Conservation (phyloP, 1,284 basidiomycete species). For the Golubevia sp. region DNA sequence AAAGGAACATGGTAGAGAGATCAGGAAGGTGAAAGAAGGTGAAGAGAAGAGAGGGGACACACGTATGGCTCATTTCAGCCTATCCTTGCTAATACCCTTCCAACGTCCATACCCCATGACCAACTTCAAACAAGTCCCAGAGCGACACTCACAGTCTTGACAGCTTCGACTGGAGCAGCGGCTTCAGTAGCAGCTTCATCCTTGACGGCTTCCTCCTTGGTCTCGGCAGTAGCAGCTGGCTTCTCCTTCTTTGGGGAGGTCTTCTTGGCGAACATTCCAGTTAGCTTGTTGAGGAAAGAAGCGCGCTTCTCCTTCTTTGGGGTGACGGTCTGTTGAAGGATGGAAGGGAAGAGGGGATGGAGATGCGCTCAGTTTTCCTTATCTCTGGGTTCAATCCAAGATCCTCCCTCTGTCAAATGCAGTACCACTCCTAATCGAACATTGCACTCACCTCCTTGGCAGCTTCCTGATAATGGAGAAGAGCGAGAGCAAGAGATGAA, state of each 20-base stretch:
- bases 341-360: background rate
- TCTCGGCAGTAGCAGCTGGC: conserved; percentile 14
- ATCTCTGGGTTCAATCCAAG: background rate
- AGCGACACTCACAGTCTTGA: background rate
- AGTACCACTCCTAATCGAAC: too few relatives aligned
- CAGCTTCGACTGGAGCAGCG: background rate
- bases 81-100: background rate
- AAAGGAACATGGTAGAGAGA: too few relatives aligned
- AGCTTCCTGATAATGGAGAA: background rate
- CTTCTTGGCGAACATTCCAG: conserved; percentile 33
- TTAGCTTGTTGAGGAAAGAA: conserved; percentile 34
- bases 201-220: conserved; percentile 23
- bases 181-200: conserved; percentile 20
- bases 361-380: background rate
- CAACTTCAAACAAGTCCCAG: background rate
- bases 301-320: conserved; percentile 53
- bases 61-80: background rate
- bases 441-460: too few relatives aligned
- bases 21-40: background rate
- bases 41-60: too few relatives aligned
- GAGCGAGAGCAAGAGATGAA: background rate
- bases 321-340: conserved; percentile 5
- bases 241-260: conserved; percentile 5
- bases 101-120: background rate
- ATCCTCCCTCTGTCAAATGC: background rate